These are phyloP conservation scores for Shiraia sp. DNA, from an alignment of 2,329 filamentous ascomycete genomes.

Conservation along the genomic window DNA sequence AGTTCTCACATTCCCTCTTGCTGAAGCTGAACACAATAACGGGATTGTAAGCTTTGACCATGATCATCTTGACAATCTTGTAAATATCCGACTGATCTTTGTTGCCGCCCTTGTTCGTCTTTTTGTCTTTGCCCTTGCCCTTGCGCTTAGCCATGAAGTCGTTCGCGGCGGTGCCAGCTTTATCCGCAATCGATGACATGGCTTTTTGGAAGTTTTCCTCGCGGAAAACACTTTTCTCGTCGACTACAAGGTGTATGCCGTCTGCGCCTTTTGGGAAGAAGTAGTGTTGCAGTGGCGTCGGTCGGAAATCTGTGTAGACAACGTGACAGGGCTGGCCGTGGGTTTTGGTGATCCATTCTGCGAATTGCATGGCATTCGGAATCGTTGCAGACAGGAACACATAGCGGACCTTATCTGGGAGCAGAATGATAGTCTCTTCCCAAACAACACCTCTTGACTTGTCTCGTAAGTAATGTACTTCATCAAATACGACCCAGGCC, in stretches of 20 bases:
- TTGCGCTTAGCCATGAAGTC: slow-evolving; percentile 80
- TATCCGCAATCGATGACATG: slow-evolving; percentile 86
- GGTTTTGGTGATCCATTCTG: slow-evolving; percentile 98
- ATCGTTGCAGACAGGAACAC: slow-evolving; percentile 98
- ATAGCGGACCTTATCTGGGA: slow-evolving; percentile 98
- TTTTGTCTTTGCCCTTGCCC: slow-evolving; percentile 90
- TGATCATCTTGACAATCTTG: slow-evolving; percentile 99
- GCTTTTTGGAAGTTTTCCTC: slow-evolving; percentile 98
- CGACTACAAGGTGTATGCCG: slow-evolving; percentile 91
- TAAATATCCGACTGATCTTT: slow-evolving; percentile 75
- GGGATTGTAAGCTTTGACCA: slow-evolving; percentile 94
- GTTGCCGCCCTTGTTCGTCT: slow-evolving; percentile 82
- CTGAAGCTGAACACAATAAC: slow-evolving; percentile 99
- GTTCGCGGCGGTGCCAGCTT: slow-evolving; percentile 80
- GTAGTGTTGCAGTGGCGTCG: slow-evolving; percentile 95
- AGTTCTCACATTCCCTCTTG: slow-evolving; percentile 92
- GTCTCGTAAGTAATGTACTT: slow-evolving; percentile 98
- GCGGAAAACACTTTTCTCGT: slow-evolving; percentile 94
- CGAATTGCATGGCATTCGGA: slow-evolving; percentile 98
- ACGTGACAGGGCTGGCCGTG: slow-evolving; percentile 98
- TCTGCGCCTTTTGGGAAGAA: slow-evolving; percentile 93
- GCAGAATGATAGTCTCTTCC: slow-evolving; percentile 98
- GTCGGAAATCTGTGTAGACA: slow-evolving; percentile 97
- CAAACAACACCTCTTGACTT: slow-evolving; percentile 93
- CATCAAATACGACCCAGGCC: slow-evolving; percentile 97